Conservation (phyloP, 176 grass and related monocot genomes). For the Olyra latifolia region DNA sequence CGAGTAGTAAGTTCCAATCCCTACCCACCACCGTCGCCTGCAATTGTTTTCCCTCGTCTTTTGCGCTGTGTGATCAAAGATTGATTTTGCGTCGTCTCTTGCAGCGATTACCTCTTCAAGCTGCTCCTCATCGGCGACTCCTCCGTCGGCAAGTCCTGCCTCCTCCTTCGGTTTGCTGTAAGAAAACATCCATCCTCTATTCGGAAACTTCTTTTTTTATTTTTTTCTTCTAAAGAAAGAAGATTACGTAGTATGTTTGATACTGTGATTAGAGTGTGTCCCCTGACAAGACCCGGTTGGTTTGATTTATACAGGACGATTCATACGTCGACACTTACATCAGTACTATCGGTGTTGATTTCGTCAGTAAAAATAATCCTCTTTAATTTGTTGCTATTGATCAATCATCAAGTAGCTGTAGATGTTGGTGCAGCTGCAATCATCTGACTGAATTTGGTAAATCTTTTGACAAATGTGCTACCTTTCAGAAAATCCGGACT, state of each 20-base stretch:
- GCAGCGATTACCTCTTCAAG: constrained; percentile 99
- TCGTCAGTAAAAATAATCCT: constrained; percentile 55
- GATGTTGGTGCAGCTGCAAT: background rate
- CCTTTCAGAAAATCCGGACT: constrained; percentile 83
- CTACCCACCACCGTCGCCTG: background rate
- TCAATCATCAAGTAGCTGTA: constrained; percentile 16
- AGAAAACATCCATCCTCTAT: background rate
- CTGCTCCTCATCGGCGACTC: constrained; percentile 97
- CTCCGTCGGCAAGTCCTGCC: constrained; percentile 94
- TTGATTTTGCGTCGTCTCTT: constrained; percentile 9
- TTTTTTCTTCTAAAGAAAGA: background rate
- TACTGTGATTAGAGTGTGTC: background rate
- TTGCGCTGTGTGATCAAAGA: background rate
- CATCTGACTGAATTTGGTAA: background rate
- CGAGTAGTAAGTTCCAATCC: constrained; percentile 60
- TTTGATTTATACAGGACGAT: constrained; percentile 64
- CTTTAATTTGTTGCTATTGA: background rate
- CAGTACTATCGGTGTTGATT: constrained; percentile 98
- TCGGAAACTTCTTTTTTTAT: background rate
- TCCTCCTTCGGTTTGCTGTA: constrained; percentile 88
- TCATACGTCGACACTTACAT: constrained; percentile 91
- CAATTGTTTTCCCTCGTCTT: background rate
- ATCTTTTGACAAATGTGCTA: background rate
- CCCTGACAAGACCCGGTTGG: constrained; percentile 1
- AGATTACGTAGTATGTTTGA: background rate